A percentile compares a stretch with the other conserved stretches of the same genome.
Evolutionary conservation across 2,329 filamentous ascomycete species (phyloP).

Genomic region (Clathrospora elynae): DNA sequence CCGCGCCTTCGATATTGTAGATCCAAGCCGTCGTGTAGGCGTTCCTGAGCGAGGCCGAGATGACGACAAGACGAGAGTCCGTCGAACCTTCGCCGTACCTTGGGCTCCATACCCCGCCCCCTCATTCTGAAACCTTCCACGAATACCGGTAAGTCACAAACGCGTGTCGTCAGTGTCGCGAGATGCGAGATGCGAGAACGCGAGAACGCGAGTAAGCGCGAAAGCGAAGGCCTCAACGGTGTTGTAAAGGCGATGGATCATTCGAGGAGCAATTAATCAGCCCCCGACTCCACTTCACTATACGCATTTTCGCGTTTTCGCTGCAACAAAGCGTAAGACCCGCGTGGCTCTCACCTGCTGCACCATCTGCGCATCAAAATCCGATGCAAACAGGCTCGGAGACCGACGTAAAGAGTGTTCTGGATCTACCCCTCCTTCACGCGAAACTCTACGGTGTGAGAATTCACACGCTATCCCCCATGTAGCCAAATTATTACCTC

Average conservation of each 20-base stretch:
- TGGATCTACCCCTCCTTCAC: neutral
- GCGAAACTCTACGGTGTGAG: constrained; percentile 3
- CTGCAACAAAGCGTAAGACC: no score
- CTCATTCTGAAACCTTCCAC: constrained; percentile 16
- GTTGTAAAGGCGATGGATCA: neutral
- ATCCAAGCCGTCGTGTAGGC: constrained; percentile 1
- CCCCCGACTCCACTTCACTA: no score
- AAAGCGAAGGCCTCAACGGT: neutral
- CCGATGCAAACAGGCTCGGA: no score
- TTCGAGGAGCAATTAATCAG: neutral
- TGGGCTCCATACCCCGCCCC: constrained; percentile 2
- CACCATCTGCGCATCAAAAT: no score
- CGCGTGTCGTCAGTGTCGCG: constrained; percentile 18
- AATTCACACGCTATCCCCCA: no score
- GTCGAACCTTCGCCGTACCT: constrained; percentile 8
- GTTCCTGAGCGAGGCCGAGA: constrained; percentile 1
- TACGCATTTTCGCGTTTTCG: no score
- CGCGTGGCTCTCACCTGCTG: no score
- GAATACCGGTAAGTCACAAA: constrained; percentile 7
- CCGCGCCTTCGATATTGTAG: constrained; percentile 8
- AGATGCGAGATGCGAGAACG: constrained; percentile 7
- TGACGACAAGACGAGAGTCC: constrained; percentile 6
- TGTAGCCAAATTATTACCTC: constrained; percentile 8
- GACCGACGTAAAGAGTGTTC: neutral
- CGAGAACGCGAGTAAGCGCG: constrained; percentile 5